Conservation (phyloP, 192 early-diverging fungal genomes). For the Coemansia sp. region DNA sequence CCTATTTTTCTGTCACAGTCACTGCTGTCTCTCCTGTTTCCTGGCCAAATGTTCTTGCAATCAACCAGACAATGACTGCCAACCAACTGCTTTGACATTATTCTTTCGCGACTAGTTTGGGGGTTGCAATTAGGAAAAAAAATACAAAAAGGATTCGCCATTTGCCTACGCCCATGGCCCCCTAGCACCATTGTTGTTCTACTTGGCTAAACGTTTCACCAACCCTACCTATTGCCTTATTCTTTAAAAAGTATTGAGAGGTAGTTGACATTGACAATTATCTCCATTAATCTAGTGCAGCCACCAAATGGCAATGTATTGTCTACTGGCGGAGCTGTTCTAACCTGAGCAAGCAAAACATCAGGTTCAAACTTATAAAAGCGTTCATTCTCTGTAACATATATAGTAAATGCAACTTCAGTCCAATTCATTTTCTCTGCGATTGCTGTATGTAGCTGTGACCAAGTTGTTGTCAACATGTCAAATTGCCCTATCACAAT, state of each 20-base stretch:
- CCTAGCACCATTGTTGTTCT: background rate
- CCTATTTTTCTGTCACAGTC: too few species aligned
- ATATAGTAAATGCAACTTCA: background rate
- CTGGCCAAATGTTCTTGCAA: too few species aligned
- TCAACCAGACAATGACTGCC: too few species aligned
- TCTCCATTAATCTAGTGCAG: background rate
- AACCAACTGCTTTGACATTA: too few species aligned
- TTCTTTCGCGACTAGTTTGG: too few species aligned
- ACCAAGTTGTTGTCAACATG: background rate
- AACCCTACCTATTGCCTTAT: background rate
- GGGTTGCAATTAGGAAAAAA: too few species aligned
- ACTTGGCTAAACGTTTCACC: too few species aligned
- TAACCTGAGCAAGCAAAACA: background rate
- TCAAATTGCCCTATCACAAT: background rate
- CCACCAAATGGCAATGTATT: background rate
- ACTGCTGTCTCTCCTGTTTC: too few species aligned
- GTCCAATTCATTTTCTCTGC: conserved; percentile 5
- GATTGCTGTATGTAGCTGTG: background rate
- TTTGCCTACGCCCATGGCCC: background rate
- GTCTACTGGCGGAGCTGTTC: background rate
- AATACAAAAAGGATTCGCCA: too few species aligned
- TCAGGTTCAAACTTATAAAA: background rate
- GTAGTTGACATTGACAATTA: background rate
- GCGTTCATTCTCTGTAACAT: background rate
- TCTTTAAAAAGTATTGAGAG: background rate